phyloP scores from a whole-genome alignment of 148 eudicot species.

The Arbutus unedo region DNA sequence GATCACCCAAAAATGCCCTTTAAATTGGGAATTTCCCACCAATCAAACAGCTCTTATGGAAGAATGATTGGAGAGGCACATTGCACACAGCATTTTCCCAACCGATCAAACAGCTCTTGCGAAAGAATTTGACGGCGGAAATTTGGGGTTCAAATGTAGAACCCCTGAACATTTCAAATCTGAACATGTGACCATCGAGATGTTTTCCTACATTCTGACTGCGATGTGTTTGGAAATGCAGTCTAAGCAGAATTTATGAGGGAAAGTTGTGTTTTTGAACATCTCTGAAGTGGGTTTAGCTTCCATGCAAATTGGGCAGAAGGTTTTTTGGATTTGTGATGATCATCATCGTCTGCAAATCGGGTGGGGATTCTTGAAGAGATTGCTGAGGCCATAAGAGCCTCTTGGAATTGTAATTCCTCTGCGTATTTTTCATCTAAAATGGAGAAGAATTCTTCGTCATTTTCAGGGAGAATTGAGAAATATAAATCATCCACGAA shows the following conservation, averaged over 20 bases:
- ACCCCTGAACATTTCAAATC: slow-evolving; percentile 15
- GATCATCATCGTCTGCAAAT: not conserved
- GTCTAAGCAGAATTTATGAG: slow-evolving; percentile 28
- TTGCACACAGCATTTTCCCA: slow-evolving; percentile 22
- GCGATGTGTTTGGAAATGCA: slow-evolving; percentile 31
- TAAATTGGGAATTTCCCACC: too few relatives aligned
- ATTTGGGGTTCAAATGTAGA: slow-evolving; percentile 10
- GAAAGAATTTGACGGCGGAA: slow-evolving; percentile 19
- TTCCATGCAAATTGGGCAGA: slow-evolving; percentile 50
- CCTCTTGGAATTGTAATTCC: slow-evolving; percentile 54
- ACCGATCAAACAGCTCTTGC: slow-evolving; percentile 19
- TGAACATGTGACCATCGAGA: slow-evolving; percentile 25
- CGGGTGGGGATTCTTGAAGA: not conserved
- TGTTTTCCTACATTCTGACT: slow-evolving; percentile 19
- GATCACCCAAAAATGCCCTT: too few relatives aligned
- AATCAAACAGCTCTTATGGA: too few relatives aligned
- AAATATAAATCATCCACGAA: slow-evolving; percentile 29
- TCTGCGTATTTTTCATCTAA: slow-evolving; percentile 55
- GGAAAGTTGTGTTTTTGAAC: slow-evolving; percentile 16
- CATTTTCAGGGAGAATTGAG: slow-evolving; percentile 29
- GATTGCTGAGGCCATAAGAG: slow-evolving; percentile 31
- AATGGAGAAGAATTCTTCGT: slow-evolving; percentile 43
- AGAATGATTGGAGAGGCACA: too few relatives aligned
- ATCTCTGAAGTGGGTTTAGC: slow-evolving; percentile 18
- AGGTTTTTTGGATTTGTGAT: not conserved